A percentile compares a stretch with the other conserved stretches of the same genome.
Conservation (phyloP, 1,284 basidiomycete genomes). For the Microbotryomycetes sp. region DNA sequence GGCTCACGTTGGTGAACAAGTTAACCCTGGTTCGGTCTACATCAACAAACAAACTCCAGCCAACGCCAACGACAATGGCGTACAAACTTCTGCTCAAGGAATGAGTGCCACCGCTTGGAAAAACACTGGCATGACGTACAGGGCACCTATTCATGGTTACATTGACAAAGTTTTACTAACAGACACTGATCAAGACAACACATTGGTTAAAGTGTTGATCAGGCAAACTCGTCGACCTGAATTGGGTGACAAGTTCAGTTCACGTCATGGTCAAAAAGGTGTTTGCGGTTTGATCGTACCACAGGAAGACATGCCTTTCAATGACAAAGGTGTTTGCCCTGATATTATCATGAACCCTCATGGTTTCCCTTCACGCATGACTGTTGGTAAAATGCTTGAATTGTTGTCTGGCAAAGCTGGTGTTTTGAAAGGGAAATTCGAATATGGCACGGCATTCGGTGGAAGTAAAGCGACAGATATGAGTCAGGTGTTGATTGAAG, state of each 20-base stretch:
- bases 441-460: slow-evolving; percentile 75
- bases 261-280: slow-evolving; percentile 96
- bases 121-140: slow-evolving; percentile 83
- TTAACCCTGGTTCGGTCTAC: slow-evolving; percentile 89
- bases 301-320: slow-evolving; percentile 99
- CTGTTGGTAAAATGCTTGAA: slow-evolving; percentile 99
- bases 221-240: slow-evolving; percentile 95
- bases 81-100: slow-evolving; percentile 52
- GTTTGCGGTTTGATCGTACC: slow-evolving; percentile 98
- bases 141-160: slow-evolving; percentile 83
- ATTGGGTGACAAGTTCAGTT: slow-evolving; percentile 97
- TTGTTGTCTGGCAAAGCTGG: slow-evolving; percentile 89
- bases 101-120: slow-evolving; percentile 67
- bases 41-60: slow-evolving; percentile 95
- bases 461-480: slow-evolving; percentile 99
- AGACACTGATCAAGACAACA: slow-evolving; percentile 87
- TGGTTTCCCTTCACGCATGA: slow-evolving; percentile 99
- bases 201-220: slow-evolving; percentile 97
- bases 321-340: slow-evolving; percentile 85
- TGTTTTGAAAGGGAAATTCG: slow-evolving; percentile 76
- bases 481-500: slow-evolving; percentile 88
- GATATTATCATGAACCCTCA: slow-evolving; percentile 99
- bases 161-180: slow-evolving; percentile 98
- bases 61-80: slow-evolving; percentile 62
- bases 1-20: slow-evolving; percentile 87